phyloP scores from a whole-genome alignment of 192 early-diverging fungal species.

The Coemansia sp. region DNA sequence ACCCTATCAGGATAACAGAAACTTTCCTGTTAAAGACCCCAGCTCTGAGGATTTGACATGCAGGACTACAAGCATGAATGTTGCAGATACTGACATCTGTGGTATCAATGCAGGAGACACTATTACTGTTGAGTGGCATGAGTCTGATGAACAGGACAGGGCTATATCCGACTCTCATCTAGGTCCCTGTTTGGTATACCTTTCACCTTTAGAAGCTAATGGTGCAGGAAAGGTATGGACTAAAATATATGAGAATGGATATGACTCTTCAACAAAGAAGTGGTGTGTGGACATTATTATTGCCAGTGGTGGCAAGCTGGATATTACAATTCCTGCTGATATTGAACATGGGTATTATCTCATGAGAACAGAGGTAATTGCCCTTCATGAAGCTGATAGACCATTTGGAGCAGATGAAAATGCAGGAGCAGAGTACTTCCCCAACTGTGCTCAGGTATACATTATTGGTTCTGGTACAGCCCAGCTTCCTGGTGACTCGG shows the following conservation, averaged over 20 bases:
- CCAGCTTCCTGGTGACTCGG: neutral
- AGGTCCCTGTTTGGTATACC: constrained; percentile 4
- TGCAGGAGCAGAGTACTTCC: constrained; percentile 1
- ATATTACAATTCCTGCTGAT: constrained; percentile 3
- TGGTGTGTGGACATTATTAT: constrained; percentile 11
- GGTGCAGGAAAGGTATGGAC: constrained; percentile 8
- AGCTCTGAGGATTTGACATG: neutral
- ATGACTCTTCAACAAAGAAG: constrained; percentile 1
- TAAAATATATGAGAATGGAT: constrained; percentile 11
- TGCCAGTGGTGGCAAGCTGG: neutral
- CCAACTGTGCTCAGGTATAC: constrained; percentile 9
- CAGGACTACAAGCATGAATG: neutral
- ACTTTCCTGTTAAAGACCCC: constrained; percentile 3
- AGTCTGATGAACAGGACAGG: neutral
- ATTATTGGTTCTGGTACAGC: neutral
- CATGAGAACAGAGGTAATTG: constrained; percentile 7
- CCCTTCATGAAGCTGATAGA: neutral
- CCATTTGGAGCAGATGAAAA: neutral
- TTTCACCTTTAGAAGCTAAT: neutral
- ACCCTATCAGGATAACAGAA: neutral
- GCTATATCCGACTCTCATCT: neutral
- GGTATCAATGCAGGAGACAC: neutral
- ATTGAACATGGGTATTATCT: constrained; percentile 2
- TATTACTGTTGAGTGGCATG: constrained; percentile 7
- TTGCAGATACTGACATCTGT: neutral